phyloP scores from a whole-genome alignment of 805 yeast species.

The Lipomyces japonicus region DNA sequence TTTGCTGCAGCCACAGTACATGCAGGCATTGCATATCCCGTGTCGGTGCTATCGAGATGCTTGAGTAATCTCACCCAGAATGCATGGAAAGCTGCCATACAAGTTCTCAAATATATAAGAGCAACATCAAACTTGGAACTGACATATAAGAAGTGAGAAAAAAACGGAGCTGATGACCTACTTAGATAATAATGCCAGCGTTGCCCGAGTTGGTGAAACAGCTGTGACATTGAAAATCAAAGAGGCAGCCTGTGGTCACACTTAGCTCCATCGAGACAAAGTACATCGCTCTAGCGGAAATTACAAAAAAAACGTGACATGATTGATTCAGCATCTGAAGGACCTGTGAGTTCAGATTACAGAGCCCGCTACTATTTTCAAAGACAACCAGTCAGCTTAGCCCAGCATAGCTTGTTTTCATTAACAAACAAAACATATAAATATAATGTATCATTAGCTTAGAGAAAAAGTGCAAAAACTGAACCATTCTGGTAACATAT shows the following conservation, averaged over 20 bases:
- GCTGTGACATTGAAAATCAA: background rate
- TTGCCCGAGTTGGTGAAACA: background rate
- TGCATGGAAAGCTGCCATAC: background rate
- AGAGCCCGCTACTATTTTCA: background rate
- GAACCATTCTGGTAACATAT: too few species aligned
- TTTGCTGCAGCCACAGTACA: background rate
- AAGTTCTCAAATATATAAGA: too few species aligned
- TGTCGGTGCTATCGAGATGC: background rate
- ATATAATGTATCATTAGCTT: too few species aligned
- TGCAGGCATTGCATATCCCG: background rate
- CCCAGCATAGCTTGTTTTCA: too few species aligned
- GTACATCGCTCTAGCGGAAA: background rate
- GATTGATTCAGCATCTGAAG: background rate
- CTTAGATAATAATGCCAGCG: background rate
- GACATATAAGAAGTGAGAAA: too few species aligned
- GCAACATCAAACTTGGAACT: background rate
- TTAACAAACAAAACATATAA: too few species aligned
- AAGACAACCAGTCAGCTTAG: background rate
- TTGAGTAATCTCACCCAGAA: background rate
- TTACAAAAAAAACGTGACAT: background rate
- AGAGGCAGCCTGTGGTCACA: background rate
- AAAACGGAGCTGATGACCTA: background rate
- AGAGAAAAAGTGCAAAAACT: too few species aligned
- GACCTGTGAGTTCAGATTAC: background rate
- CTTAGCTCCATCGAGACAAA: background rate